These are phyloP conservation scores for Starmerella davenportii DNA, from an alignment of 805 yeast species.

Conservation along the genomic window DNA sequence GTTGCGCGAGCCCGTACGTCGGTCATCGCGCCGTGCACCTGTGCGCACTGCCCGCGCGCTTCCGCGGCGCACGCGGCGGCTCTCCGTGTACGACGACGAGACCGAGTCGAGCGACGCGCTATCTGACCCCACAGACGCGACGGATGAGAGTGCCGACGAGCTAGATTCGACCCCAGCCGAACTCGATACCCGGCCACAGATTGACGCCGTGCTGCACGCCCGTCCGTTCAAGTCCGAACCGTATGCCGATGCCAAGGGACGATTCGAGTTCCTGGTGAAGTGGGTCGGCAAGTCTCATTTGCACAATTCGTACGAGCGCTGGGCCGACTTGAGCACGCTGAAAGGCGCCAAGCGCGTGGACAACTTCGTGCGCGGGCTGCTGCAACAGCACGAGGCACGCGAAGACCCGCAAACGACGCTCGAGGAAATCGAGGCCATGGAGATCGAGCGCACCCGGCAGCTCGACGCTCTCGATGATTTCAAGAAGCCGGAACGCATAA, in stretches of 20 bases:
- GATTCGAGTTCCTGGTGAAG: constrained; percentile 45
- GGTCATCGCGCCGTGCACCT: background rate
- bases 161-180: constrained; percentile 1
- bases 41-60: constrained; percentile 2
- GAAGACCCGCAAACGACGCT: constrained; percentile 65
- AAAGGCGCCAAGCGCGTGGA: constrained; percentile 78
- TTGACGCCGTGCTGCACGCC: constrained; percentile 40
- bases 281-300: constrained; percentile 81
- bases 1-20: background rate
- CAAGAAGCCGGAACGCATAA: constrained; percentile 75
- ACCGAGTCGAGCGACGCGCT: constrained; percentile 6
- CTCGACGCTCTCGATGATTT: constrained; percentile 70
- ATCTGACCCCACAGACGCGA: background rate
- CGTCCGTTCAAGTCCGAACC: constrained; percentile 26
- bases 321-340: constrained; percentile 27
- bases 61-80: background rate
- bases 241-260: constrained; percentile 37
- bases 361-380: constrained; percentile 64
- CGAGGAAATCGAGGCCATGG: constrained; percentile 88
- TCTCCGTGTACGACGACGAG: constrained; percentile 16
- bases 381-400: constrained; percentile 58
- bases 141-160: constrained; percentile 1
- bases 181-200: constrained; percentile 18
- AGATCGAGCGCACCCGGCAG: constrained; percentile 69
- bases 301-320: constrained; percentile 88